Evolutionary conservation across 768 basidiomycete genomes (phyloP), one percentile per base, ranked within the genome.

Genomic region (Mycena leptocephala): DNA sequence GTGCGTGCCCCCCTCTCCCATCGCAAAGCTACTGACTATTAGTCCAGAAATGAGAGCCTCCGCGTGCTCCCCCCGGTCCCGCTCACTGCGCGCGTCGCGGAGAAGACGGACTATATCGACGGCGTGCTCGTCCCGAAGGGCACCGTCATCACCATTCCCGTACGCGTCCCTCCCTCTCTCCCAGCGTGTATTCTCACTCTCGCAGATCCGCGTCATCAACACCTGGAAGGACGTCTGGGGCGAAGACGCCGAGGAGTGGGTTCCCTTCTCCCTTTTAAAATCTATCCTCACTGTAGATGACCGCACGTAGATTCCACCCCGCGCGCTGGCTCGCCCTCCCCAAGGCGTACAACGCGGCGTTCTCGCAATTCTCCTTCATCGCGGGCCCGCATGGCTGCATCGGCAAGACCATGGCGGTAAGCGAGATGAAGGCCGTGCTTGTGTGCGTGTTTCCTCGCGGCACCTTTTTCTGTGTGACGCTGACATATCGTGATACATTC

Each of bases 191-290:
- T 26, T 26, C 30, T 7, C 8, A 7, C 62, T 13, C 6, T 46
- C 8, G 16, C 67, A 91, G 89, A 90, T 90, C 65, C 87, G 88
- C 41, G 87, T 87, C 6, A 82, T 90, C 55, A 91, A 91, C 75
- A 90, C 89, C 1, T 89, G 87, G 85, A 87, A 87, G 66, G 85
- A 82, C 16, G 75, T 89, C 14, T 91, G 89, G 90, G 90, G 90
- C 18, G 85, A 86, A 59, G 88, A 91, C 72, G 89, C 89, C 3
- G 88, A 89, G 77, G 87, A 88, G 87, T 89, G 80, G 35, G 84
- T 69, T 39, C 32, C 26, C 24, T 43, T 26, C 11, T 68, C 35
- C 46, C 66, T 43, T 64, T 74, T 64, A 32, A 24, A 24, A 24
- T 69, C 55, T 62, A 22, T 30, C 26, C 28, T 62, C 46, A 10